A percentile compares a stretch with the other conserved stretches of the same genome.
phyloP scores from a whole-genome alignment of 495 filamentous ascomycete genomes.

The Hypoxylon lenormandii region DNA sequence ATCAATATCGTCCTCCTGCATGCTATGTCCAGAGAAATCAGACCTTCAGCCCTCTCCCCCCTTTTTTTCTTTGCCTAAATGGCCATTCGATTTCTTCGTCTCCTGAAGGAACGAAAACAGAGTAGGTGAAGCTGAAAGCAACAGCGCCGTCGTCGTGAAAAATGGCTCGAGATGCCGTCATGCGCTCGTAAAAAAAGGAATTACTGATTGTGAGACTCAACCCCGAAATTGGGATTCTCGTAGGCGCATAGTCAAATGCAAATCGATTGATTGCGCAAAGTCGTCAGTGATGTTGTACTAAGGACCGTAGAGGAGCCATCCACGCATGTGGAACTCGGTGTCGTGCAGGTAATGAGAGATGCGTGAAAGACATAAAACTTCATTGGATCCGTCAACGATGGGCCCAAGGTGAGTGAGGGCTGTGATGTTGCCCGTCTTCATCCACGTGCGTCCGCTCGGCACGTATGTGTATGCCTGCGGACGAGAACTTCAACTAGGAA shows the following conservation, averaged over 20 bases:
- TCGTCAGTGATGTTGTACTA: slow-evolving; percentile 36
- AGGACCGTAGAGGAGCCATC: slow-evolving; percentile 30
- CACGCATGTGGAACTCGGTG: slow-evolving; percentile 17
- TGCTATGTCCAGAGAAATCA: slow-evolving; percentile 60
- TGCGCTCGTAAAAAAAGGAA: slow-evolving; percentile 56
- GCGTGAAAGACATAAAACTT: slow-evolving; percentile 41
- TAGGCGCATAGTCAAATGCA: slow-evolving; percentile 33
- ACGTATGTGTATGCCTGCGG: not conserved
- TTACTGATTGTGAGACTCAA: slow-evolving; percentile 32
- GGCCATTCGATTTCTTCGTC: slow-evolving; percentile 36
- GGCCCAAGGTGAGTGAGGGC: slow-evolving; percentile 2
- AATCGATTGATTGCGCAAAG: slow-evolving; percentile 27
- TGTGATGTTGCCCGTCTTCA: slow-evolving; percentile 6
- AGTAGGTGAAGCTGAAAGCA: slow-evolving; percentile 29
- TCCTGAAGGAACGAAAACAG: slow-evolving; percentile 37
- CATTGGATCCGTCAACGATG: slow-evolving; percentile 27
- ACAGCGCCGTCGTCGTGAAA: slow-evolving; percentile 43
- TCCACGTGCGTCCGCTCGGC: not conserved
- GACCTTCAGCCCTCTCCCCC: slow-evolving; percentile 35
- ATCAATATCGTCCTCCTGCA: slow-evolving; percentile 38
- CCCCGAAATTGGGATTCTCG: slow-evolving; percentile 34
- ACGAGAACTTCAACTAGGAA: slow-evolving; percentile 3
- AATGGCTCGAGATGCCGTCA: slow-evolving; percentile 49
- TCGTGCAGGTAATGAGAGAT: slow-evolving; percentile 34
- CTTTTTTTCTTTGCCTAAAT: slow-evolving; percentile 37